phyloP scores from a whole-genome alignment of 2,329 filamentous ascomycete genomes.

The Hymenoscyphus repandus region DNA sequence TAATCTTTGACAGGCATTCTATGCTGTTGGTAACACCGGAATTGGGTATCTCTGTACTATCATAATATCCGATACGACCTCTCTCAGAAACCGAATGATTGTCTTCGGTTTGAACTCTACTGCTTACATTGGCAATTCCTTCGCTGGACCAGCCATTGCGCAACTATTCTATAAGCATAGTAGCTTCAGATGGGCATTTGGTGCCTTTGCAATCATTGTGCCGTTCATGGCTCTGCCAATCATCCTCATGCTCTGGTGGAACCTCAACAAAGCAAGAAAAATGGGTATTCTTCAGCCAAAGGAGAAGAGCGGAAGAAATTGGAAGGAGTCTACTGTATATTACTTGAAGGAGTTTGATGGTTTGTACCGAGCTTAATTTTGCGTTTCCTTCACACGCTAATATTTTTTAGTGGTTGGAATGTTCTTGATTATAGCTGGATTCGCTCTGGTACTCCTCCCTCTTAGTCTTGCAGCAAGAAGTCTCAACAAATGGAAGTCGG shows the following conservation, averaged over 20 bases:
- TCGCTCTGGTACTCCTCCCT: slow-evolving; percentile 20
- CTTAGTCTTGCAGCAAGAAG: slow-evolving; percentile 23
- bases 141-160: slow-evolving; percentile 51
- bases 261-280: slow-evolving; percentile 54
- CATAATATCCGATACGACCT: slow-evolving; percentile 61
- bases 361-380: too few species aligned
- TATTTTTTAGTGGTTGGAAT: slow-evolving; percentile 18
- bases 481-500: slow-evolving; percentile 46
- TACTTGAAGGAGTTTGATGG: slow-evolving; percentile 46
- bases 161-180: slow-evolving; percentile 45
- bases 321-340: slow-evolving; percentile 41
- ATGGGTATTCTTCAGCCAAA: slow-evolving; percentile 43
- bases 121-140: slow-evolving; percentile 59
- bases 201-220: slow-evolving; percentile 57
- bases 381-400: too few species aligned
- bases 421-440: slow-evolving; percentile 16
- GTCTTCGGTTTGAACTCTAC: slow-evolving; percentile 58
- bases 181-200: slow-evolving; percentile 64
- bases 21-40: slow-evolving; percentile 41
- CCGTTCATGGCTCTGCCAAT: slow-evolving; percentile 56
- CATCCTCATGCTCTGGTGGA: slow-evolving; percentile 41
- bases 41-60: slow-evolving; percentile 55
- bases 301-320: slow-evolving; percentile 38
- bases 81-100: slow-evolving; percentile 51
- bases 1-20: too few species aligned